Base-by-base conservation (phyloP, 345 rosid species). In the Euclidium syriacum region DNA sequence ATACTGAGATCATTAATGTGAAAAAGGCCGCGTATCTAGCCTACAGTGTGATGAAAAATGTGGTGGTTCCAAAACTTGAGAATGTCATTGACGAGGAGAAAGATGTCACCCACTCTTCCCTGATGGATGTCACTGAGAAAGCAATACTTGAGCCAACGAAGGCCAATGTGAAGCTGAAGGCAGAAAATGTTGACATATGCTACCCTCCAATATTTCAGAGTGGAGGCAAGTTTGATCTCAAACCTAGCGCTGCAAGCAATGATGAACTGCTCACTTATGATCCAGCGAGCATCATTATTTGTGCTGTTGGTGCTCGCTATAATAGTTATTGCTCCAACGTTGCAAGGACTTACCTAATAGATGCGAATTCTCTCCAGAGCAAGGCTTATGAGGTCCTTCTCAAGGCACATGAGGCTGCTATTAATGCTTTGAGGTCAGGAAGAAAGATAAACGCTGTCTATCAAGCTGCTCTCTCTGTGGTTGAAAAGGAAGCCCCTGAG, bases 181-280 rank as follows among this genome's bases (percentile, higher is more conserved):
- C 94, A 32, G 96, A 84, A 65, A 92, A 90, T 63, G 91, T 92
- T 39, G 99, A 92, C 64, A 90, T 89, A 35, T 92, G 99, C 67
- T 92, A 92, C 61, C 99, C 97, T 52, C 97, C 97, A 1, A 84
- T 92, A 50, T 90, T 92, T 67, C 99, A 90, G 71, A 92, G 97
- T 65, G 99, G 99, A 56, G 97, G 88, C 15, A 66, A 78, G 43
- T 92, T 87, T 78, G 97, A 92, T 81, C 90, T 92, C 62, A 87
- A 78, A 58, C 98, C 98, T 20, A 92, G 95, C 68, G 99, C 99
- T 18, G 80, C 87, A 16, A 89, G 99, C 82, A 87, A 84, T 32
- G 94, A 89, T 36, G 91, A 89, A 22, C 48, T 73, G 41, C 81
- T 92, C 30, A 79, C 84, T 67, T 87, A 90, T 74, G 99, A 90